These are phyloP conservation scores for Ogataea trehalophila DNA, from an alignment of 805 yeast species.

Conservation along the genomic window DNA sequence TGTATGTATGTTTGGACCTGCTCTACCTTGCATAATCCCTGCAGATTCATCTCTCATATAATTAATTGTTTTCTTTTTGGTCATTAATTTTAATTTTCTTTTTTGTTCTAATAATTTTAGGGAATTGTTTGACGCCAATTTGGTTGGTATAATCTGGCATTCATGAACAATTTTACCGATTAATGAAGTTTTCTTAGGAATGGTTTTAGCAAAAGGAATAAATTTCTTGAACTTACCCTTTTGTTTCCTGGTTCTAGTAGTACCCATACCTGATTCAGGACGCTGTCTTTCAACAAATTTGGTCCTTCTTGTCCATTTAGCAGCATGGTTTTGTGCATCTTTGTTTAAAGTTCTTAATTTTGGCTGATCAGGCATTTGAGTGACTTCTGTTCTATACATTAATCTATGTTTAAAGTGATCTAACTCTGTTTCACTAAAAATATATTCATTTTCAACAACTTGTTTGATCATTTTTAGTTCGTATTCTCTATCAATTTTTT, in stretches of 20 bases:
- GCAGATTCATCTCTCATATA: slow-evolving; percentile 62
- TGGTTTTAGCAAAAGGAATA: slow-evolving; percentile 81
- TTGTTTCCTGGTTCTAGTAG: slow-evolving; percentile 17
- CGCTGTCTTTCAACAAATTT: slow-evolving; percentile 17
- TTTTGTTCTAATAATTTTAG: slow-evolving; percentile 48
- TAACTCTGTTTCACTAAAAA: slow-evolving; percentile 82
- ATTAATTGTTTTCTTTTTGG: slow-evolving; percentile 45
- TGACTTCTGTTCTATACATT: slow-evolving; percentile 46
- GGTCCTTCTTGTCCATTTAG: slow-evolving; percentile 27
- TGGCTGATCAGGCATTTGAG: slow-evolving; percentile 50
- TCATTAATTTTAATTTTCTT: slow-evolving; percentile 26
- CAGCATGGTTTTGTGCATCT: slow-evolving; percentile 30
- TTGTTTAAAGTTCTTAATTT: slow-evolving; percentile 36
- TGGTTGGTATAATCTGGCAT: slow-evolving; percentile 80
- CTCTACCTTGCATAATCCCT: slow-evolving; percentile 82
- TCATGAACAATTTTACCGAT: slow-evolving; percentile 90
- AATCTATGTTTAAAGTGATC: slow-evolving; percentile 53
- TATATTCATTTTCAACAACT: slow-evolving; percentile 77
- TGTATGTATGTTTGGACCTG: slow-evolving; percentile 76
- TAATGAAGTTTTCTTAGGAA: slow-evolving; percentile 81
- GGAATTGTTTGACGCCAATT: slow-evolving; percentile 61
- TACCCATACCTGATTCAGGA: slow-evolving; percentile 30
- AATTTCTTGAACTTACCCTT: slow-evolving; percentile 32
- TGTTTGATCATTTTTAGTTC: slow-evolving; percentile 74
- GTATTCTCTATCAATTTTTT: slow-evolving; percentile 75